Conservation (phyloP, 2,329 filamentous ascomycete species). For the Drechslerella dactyloides region DNA sequence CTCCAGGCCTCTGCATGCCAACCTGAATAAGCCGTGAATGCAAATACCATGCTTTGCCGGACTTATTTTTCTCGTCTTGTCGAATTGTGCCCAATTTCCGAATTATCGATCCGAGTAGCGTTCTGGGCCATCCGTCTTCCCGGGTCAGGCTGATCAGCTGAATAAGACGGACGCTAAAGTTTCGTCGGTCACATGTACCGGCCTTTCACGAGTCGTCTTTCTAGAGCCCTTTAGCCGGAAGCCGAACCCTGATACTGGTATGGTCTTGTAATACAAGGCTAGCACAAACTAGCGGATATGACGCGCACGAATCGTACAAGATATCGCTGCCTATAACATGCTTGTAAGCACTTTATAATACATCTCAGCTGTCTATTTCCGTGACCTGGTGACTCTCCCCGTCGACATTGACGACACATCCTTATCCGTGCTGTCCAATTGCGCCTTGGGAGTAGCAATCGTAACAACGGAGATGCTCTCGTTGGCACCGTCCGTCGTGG, state of each 20-base stretch:
- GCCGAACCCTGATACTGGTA: no score
- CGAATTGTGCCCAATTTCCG: no score
- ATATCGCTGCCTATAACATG: background rate
- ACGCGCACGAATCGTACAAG: background rate
- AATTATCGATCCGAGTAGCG: no score
- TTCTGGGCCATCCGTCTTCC: no score
- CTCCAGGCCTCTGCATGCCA: no score
- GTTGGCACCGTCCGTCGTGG: no score
- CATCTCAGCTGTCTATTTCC: conserved; percentile 8
- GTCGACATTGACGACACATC: background rate
- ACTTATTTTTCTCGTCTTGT: background rate
- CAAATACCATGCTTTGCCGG: background rate
- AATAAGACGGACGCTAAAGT: no score
- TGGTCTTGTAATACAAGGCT: background rate
- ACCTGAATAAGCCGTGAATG: background rate
- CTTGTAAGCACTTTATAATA: background rate
- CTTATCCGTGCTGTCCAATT: background rate
- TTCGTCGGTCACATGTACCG: no score
- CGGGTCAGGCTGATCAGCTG: no score
- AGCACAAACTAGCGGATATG: background rate
- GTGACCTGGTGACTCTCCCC: conserved; percentile 35
- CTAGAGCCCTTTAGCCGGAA: no score
- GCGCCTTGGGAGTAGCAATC: conserved; percentile 2
- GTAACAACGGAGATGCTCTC: background rate
- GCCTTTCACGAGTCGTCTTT: no score